phyloP scores from a whole-genome alignment of 768 basidiomycete genomes.

The Daedaleopsis nitida region DNA sequence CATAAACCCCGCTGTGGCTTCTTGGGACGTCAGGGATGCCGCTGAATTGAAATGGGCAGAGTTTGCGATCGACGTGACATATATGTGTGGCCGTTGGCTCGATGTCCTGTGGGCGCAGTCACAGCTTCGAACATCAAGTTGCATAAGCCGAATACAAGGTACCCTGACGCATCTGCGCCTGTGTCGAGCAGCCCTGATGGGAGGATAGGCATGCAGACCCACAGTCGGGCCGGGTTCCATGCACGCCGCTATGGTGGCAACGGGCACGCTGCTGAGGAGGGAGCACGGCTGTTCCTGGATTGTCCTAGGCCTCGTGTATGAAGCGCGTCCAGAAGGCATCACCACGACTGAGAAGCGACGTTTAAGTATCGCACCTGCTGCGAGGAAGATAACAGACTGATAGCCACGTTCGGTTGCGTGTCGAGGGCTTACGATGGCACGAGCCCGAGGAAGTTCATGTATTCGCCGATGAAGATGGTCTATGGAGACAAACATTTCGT shows the following conservation, averaged over 20 bases:
- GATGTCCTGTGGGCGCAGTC: too few species aligned
- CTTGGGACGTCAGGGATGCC: neutral
- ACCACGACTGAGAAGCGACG: neutral
- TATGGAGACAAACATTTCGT: neutral
- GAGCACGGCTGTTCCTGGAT: neutral
- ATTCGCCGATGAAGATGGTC: neutral
- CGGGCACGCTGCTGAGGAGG: neutral
- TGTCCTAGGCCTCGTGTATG: neutral
- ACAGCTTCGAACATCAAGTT: neutral
- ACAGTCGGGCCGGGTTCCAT: too few species aligned
- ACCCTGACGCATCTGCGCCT: too few species aligned
- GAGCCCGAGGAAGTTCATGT: neutral
- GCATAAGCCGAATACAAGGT: too few species aligned
- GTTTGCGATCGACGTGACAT: neutral
- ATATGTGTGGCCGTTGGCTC: neutral
- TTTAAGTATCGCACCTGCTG: neutral
- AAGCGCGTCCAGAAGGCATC: neutral
- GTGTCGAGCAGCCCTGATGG: too few species aligned
- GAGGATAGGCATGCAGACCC: too few species aligned
- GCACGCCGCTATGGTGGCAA: neutral
- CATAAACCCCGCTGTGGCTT: neutral
- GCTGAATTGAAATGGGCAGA: neutral
- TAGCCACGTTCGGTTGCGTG: neutral
- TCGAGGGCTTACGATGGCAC: too few species aligned
- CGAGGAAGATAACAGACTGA: neutral